phyloP scores from a whole-genome alignment of 495 filamentous ascomycete genomes.

The Podospora pseudoanserina region DNA sequence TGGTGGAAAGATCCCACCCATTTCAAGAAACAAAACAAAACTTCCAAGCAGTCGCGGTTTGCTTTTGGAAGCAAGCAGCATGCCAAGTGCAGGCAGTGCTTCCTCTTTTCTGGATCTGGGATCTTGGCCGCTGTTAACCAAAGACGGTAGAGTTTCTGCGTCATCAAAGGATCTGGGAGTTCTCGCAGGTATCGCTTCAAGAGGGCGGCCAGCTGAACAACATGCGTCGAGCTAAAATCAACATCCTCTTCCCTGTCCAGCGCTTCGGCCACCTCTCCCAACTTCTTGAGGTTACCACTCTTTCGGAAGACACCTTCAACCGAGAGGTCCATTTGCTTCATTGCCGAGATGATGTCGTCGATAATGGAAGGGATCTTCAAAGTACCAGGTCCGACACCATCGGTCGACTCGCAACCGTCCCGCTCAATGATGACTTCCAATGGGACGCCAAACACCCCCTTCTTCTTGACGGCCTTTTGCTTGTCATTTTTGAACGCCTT shows the following conservation, averaged over 20 bases:
- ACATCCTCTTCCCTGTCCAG: constrained; percentile 80
- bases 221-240: constrained; percentile 76
- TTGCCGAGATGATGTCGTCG: constrained; percentile 86
- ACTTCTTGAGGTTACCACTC: constrained; percentile 92
- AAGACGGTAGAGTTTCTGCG: constrained; percentile 87
- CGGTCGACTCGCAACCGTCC: constrained; percentile 91
- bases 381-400: constrained; percentile 88
- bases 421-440: constrained; percentile 84
- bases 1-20: constrained; percentile 97
- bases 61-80: constrained; percentile 92
- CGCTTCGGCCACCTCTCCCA: constrained; percentile 76
- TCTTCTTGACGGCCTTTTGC: constrained; percentile 79
- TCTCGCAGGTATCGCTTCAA: constrained; percentile 94
- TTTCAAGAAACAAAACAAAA: constrained; percentile 93
- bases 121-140: constrained; percentile 91
- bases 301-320: constrained; percentile 99
- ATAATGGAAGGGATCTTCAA: constrained; percentile 84
- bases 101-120: constrained; percentile 74
- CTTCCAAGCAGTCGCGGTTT: constrained; percentile 91
- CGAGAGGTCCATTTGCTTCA: constrained; percentile 98
- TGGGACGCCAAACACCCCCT: constrained; percentile 86
- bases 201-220: constrained; percentile 90
- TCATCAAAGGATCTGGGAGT: constrained; percentile 90
- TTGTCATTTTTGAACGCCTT: constrained; percentile 88
- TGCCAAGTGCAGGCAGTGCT: constrained; percentile 81